Evolutionary conservation across 164 flowering plant species (phyloP), one percentile per base, ranked within the genome.

Genomic region (Warburgia ugandensis): DNA sequence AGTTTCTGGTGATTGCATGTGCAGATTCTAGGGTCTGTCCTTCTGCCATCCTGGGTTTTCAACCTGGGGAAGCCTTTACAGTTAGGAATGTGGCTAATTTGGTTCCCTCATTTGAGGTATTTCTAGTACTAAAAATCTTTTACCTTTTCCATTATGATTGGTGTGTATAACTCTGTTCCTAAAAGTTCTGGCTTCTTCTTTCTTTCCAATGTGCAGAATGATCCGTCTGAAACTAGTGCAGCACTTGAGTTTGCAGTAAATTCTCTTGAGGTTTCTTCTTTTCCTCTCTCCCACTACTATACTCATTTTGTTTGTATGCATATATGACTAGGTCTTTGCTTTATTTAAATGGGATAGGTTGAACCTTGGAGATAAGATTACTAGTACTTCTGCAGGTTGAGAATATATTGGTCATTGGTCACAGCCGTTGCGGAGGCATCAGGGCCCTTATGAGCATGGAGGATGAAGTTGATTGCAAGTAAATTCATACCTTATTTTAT

Each of bases 11-110:
- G 62, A 81, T 94, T 79, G 84, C 99, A 63, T 94, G 99, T 74
- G 99, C 84, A 59, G 99, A 94, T 68, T 94, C 99, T 22, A 78
- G 97, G 58, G 97, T 94, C 28, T 94, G 99, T 67, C 99, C 96
- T 6, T 86, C 99, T 12, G 63, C 29, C 56, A 78, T 94, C 65
- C 68, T 88, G 26, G 95, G 97, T 52, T 77, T 94, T 71, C 75
- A 94, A 69, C 92, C 97, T 6, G 99, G 97, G 12, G 99, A 89
- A 51, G 95, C 99, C 39, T 94, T 89, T 66, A 67, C 66, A 11
- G 62, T 89, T 12, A 76, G 97, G 3, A 89, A 84, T 52, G 84
- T 94, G 58, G 97, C 94, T 11, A 94, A 89, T 65, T 66, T 89
- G 61, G 96, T 94, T 25, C 96, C 97, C 17, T 76, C 89, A 17